Conservation (phyloP, 176 grass and related monocot genomes). For the Oryza brachyantha region DNA sequence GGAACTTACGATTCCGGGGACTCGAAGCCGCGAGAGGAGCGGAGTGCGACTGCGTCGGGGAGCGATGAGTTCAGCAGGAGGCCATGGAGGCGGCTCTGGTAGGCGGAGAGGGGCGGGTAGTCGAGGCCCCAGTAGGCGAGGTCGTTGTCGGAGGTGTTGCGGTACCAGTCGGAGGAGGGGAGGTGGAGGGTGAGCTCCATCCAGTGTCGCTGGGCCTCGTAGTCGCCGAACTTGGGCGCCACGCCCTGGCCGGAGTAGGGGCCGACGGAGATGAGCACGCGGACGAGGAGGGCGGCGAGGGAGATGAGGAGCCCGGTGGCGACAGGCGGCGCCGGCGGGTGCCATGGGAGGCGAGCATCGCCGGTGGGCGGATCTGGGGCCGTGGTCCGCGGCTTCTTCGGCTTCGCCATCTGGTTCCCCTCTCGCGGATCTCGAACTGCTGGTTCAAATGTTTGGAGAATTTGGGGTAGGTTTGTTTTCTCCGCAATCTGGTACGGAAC, state of each 20-base stretch:
- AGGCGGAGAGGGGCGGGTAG: slow-evolving; percentile 92
- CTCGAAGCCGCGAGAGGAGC: slow-evolving; percentile 78
- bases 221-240: slow-evolving; percentile 81
- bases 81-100: slow-evolving; percentile 87
- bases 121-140: slow-evolving; percentile 94
- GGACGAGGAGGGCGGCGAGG: slow-evolving; percentile 72
- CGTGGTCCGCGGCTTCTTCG: slow-evolving; percentile 25
- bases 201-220: slow-evolving; percentile 98
- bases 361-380: not conserved
- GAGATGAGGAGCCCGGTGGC: slow-evolving; percentile 48
- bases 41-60: slow-evolving; percentile 64
- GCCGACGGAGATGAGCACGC: slow-evolving; percentile 71
- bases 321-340: slow-evolving; percentile 18
- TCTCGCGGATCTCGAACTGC: not conserved
- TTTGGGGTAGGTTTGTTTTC: not conserved
- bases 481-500: too few relatives aligned
- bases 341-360: slow-evolving; percentile 38
- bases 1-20: slow-evolving; percentile 54
- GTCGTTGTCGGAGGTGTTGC: slow-evolving; percentile 78
- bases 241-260: slow-evolving; percentile 78
- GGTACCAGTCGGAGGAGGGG: slow-evolving; percentile 69
- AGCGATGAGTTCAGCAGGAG: slow-evolving; percentile 67
- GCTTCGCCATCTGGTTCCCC: slow-evolving; percentile 45
- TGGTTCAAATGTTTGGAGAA: not conserved
- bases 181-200: slow-evolving; percentile 97